phyloP scores from a whole-genome alignment of 2,329 filamentous ascomycete genomes.

The Neofusicoccum ribis region DNA sequence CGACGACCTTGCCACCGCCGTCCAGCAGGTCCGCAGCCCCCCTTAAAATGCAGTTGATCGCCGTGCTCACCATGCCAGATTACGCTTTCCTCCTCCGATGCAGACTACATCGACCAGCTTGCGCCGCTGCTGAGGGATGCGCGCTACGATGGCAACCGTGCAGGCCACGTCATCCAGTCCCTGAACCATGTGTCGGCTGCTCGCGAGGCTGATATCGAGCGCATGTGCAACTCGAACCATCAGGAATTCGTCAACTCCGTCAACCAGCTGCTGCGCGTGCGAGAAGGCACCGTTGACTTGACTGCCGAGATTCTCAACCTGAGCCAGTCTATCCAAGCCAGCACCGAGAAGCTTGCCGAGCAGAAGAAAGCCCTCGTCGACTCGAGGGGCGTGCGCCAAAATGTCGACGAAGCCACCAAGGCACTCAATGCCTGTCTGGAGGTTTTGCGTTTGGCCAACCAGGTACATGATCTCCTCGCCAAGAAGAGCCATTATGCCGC shows the following conservation, averaged over 20 bases:
- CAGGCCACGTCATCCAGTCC: conserved; percentile 72
- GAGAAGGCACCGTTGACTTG: conserved; percentile 83
- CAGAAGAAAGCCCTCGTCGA: conserved; percentile 95
- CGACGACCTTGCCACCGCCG: conserved; percentile 50
- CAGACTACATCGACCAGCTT: conserved; percentile 92
- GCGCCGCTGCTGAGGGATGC: conserved; percentile 94
- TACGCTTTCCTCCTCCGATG: conserved; percentile 85
- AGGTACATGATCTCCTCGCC: conserved; percentile 85
- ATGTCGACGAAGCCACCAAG: conserved; percentile 89
- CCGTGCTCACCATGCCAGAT: conserved; percentile 59
- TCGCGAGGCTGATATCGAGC: conserved; percentile 87
- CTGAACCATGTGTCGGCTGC: conserved; percentile 80
- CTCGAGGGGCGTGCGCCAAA: conserved; percentile 86
- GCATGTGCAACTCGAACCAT: conserved; percentile 91
- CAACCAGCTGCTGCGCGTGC: conserved; percentile 87
- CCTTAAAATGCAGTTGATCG: conserved; percentile 16
- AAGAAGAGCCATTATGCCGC: conserved; percentile 97
- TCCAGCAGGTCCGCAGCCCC: conserved; percentile 48
- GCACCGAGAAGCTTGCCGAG: conserved; percentile 88
- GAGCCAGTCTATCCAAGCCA: conserved; percentile 92
- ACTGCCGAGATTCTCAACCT: conserved; percentile 89
- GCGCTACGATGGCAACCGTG: conserved; percentile 67
- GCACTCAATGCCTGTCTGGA: conserved; percentile 89
- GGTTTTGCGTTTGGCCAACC: conserved; percentile 87
- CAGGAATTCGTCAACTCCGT: conserved; percentile 95